Base-by-base conservation (phyloP, 2,329 filamentous ascomycete species). In the Sporothrix dimorphospora region DNA sequence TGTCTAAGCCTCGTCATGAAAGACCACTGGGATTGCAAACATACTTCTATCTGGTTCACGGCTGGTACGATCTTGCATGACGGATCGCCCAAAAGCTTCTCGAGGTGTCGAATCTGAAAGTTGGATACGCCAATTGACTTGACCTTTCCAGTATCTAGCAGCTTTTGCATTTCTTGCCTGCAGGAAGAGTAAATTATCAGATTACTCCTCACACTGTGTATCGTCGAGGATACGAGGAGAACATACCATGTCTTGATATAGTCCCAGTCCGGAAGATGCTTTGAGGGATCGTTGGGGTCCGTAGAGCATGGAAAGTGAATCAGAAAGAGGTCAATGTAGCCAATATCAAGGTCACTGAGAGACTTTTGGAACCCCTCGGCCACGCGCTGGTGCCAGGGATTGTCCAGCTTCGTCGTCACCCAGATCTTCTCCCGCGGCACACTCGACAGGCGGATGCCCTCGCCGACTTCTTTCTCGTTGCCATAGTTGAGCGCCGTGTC, bases 41-140 rank as follows among this genome's bases (percentile, higher is more conserved):
- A 9, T 57, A 69, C 83, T 79, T 90, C 88, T 76, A 89, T 83
- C 79, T 91, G 88, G 83, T 90, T 90, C 63, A 88, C 88, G 9
- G 88, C 88, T 49, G 79, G 80, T 24, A 81, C 73, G 53, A 79
- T 77, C 76, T 86, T 86, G 80, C 82, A 85, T 59, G 81, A 72
- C 16, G 70, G 70, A 14, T 61, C 70, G 4, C 11, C 21, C 34
- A 71, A 84, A 72, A 96, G 85, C 70, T 77, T 78, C 68, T 75
- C 73, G 27, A 74, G 68, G 19, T 75, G 57, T 11, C 47, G 21
- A 21, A 75, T 71, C 14, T 63, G 63, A 21, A 73, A 71, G 65
- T 75, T 75, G 65, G 67, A 70, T 2, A 75, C 73, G 55, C 74
- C 74, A 66, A 75, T 75, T 24, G 55, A 70, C 30, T 71, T 69